A percentile compares a stretch with the other conserved stretches of the same genome.
Evolutionary conservation across 352 stramenopile species (phyloP).

Genomic region (Globisporangium echinulatum): DNA sequence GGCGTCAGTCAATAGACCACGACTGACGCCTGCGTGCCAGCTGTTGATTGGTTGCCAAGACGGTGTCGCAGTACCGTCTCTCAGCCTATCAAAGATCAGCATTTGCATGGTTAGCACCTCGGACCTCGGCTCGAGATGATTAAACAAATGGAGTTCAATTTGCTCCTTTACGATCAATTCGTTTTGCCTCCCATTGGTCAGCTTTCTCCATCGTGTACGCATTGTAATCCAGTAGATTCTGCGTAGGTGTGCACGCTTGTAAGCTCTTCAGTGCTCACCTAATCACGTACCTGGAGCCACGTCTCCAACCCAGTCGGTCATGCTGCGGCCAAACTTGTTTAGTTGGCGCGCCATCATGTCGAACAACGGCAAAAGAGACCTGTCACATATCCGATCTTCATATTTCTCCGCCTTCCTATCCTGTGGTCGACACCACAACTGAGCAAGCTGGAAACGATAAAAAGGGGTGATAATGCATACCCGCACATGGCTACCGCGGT

Average conservation of each 20-base stretch:
- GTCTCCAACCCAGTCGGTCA: slow-evolving; percentile 2
- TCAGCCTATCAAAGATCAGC: too few species aligned
- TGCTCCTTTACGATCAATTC: too few species aligned
- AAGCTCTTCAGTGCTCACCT: slow-evolving; percentile 4
- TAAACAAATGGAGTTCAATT: too few species aligned
- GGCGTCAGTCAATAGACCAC: too few species aligned
- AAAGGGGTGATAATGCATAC: slow-evolving; percentile 1
- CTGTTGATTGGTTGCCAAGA: slow-evolving; percentile 1
- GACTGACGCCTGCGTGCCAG: not conserved
- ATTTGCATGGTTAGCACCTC: too few species aligned
- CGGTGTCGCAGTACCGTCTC: too few species aligned
- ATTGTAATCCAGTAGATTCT: too few species aligned
- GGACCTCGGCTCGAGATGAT: too few species aligned
- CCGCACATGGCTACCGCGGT: not conserved
- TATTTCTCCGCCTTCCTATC: slow-evolving; percentile 6
- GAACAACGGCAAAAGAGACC: slow-evolving; percentile 7
- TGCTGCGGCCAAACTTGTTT: slow-evolving; percentile 3
- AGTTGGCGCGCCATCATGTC: slow-evolving; percentile 7
- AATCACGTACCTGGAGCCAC: slow-evolving; percentile 7
- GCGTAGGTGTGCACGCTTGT: too few species aligned
- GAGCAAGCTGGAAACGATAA: slow-evolving; percentile 2
- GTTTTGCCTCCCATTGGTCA: too few species aligned
- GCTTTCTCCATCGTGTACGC: too few species aligned
- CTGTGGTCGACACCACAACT: slow-evolving; percentile 6
- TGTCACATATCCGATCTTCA: slow-evolving; percentile 4